Conservation (phyloP, 2,329 filamentous ascomycete species). For the Sporothrix luriei region DNA sequence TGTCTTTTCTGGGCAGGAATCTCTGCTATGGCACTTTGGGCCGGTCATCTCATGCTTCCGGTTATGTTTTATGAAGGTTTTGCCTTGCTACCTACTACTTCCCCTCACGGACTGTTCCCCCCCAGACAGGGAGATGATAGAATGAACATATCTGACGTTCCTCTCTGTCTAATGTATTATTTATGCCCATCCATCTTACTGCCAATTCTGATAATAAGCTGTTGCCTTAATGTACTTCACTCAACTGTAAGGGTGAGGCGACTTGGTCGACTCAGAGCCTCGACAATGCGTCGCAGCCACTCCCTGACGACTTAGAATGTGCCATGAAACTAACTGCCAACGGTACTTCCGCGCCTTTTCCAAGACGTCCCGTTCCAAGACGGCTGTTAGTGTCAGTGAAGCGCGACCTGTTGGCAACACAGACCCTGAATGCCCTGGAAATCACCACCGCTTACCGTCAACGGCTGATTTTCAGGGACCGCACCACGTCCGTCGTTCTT, state of each 20-base stretch:
- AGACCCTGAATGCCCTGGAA: neutral
- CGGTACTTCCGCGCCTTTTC: no score
- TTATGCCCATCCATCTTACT: neutral
- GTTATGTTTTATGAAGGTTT: neutral
- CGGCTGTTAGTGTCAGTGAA: no score
- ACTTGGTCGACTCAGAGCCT: no score
- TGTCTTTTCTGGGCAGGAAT: constrained; percentile 6
- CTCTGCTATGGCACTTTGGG: constrained; percentile 24
- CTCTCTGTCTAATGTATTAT: constrained; percentile 19
- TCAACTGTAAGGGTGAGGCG: no score
- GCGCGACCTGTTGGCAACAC: no score
- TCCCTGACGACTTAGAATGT: no score
- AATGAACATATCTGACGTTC: constrained; percentile 7
- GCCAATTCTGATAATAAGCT: no score
- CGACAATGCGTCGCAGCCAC: no score
- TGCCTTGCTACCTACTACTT: neutral
- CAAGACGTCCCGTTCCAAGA: no score
- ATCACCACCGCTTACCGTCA: neutral
- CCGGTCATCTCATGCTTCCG: constrained; percentile 20
- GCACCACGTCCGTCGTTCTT: no score
- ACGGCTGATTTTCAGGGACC: neutral
- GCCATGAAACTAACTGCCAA: neutral
- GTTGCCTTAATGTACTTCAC: no score
- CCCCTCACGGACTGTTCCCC: neutral
- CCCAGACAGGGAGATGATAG: constrained; percentile 17